phyloP scores from a whole-genome alignment of 805 yeast genomes.

The Candida loeiensis region DNA sequence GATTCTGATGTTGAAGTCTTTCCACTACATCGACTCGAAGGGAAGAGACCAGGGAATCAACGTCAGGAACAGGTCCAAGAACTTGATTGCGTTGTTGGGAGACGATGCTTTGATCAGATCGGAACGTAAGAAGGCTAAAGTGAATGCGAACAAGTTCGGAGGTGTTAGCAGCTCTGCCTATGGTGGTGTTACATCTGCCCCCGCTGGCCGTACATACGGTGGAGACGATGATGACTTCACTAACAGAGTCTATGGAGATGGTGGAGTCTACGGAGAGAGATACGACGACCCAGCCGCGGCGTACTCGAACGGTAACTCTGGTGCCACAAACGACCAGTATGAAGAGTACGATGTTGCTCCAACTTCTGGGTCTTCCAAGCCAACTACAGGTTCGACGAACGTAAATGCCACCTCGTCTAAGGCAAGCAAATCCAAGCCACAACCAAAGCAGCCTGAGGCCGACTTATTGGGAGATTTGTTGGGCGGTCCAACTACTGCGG shows the following conservation, averaged over 20 bases:
- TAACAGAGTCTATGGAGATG: conserved; percentile 63
- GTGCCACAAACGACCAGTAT: conserved; percentile 38
- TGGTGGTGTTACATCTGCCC: conserved; percentile 48
- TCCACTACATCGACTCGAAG: conserved; percentile 90
- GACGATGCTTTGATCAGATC: conserved; percentile 74
- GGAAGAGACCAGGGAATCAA: conserved; percentile 96
- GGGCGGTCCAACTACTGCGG: conserved; percentile 36
- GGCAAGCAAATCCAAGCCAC: conserved; percentile 24
- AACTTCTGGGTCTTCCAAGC: conserved; percentile 21
- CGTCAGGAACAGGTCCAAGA: conserved; percentile 87
- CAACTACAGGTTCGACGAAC: conserved; percentile 37
- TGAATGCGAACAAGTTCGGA: conserved; percentile 75
- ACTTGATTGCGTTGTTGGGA: conserved; percentile 62
- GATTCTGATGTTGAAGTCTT: conserved; percentile 82
- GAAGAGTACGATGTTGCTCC: conserved; percentile 59
- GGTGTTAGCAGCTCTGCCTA: conserved; percentile 59
- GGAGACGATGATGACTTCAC: conserved; percentile 49
- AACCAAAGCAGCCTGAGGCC: conserved; percentile 29
- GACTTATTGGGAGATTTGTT: conserved; percentile 50
- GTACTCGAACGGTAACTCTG: conserved; percentile 32
- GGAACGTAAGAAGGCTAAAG: conserved; percentile 89
- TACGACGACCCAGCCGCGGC: conserved; percentile 55
- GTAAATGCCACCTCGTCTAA: conserved; percentile 29
- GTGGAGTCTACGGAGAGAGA: conserved; percentile 66
- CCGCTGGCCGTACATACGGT: conserved; percentile 26